These are phyloP conservation scores for Penicillium brevicompactum DNA, from an alignment of 2,329 filamentous ascomycete species.

Conservation along the genomic window DNA sequence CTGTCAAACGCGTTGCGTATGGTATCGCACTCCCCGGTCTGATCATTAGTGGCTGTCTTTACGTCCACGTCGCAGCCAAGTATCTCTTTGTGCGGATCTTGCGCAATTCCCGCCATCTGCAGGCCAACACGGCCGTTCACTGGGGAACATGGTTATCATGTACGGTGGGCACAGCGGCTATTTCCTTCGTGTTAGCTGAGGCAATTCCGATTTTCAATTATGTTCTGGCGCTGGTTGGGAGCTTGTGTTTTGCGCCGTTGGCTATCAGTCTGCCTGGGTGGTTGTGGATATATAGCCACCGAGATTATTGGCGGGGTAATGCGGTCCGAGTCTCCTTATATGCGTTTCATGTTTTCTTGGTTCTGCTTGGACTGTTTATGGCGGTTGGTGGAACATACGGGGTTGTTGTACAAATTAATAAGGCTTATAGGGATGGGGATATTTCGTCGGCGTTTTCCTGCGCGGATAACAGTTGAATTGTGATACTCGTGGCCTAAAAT, in stretches of 20 bases:
- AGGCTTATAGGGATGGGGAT: slow-evolving; percentile 19
- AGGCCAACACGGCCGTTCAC: slow-evolving; percentile 54
- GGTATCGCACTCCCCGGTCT: slow-evolving; percentile 61
- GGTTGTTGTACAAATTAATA: slow-evolving; percentile 21
- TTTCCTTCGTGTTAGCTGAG: slow-evolving; percentile 56
- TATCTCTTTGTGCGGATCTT: slow-evolving; percentile 60
- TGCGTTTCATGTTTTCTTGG: slow-evolving; percentile 45
- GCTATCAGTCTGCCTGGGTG: slow-evolving; percentile 52
- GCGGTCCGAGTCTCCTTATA: slow-evolving; percentile 40
- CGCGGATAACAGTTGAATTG: slow-evolving; percentile 1
- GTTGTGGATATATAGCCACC: slow-evolving; percentile 56
- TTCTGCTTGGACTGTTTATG: slow-evolving; percentile 51
- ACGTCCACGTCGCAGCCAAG: slow-evolving; percentile 53
- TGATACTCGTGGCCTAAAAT: background rate
- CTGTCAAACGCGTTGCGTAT: slow-evolving; percentile 64
- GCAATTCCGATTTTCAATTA: slow-evolving; percentile 60
- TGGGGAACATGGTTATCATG: slow-evolving; percentile 56
- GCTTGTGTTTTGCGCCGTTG: slow-evolving; percentile 55
- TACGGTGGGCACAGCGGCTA: slow-evolving; percentile 44
- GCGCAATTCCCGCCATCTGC: slow-evolving; percentile 54
- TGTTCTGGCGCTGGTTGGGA: slow-evolving; percentile 52
- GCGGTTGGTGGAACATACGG: slow-evolving; percentile 48
- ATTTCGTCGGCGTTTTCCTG: slow-evolving; percentile 23
- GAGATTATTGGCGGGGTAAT: slow-evolving; percentile 42
- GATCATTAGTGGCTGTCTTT: slow-evolving; percentile 52